Conservation (phyloP, 1,284 basidiomycete genomes). For the Testicularia cyperi region DNA sequence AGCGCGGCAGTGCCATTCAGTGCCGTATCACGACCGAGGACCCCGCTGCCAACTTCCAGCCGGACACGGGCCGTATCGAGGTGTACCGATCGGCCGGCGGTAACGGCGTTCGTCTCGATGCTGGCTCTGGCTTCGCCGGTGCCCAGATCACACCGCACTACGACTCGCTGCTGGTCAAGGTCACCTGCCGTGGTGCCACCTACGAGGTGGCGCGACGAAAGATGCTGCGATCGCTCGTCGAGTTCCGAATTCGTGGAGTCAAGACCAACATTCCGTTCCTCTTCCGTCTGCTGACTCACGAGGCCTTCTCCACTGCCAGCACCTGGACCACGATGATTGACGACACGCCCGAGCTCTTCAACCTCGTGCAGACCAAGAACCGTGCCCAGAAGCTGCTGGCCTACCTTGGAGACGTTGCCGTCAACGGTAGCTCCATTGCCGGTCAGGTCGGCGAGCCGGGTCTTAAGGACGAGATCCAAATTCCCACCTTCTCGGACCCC, state of each 20-base stretch:
- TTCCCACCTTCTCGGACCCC: conserved; percentile 78
- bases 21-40: conserved; percentile 99
- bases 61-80: conserved; percentile 98
- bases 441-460: conserved; percentile 92
- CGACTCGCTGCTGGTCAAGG: conserved; percentile 96
- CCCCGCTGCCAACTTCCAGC: conserved; percentile 85
- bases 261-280: conserved; percentile 98
- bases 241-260: conserved; percentile 98
- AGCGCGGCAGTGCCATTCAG: conserved; percentile 96
- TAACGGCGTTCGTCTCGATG: conserved; percentile 96
- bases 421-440: conserved; percentile 96
- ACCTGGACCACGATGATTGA: conserved; percentile 91
- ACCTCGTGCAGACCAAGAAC: conserved; percentile 95
- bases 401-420: conserved; percentile 95
- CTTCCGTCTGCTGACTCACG: conserved; percentile 96
- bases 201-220: conserved; percentile 98
- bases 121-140: conserved; percentile 95
- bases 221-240: conserved; percentile 97
- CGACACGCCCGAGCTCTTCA: conserved; percentile 98
- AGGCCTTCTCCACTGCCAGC: conserved; percentile 90
- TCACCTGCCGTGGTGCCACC: conserved; percentile 91
- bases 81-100: conserved; percentile 98
- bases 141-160: conserved; percentile 99
- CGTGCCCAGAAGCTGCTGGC: conserved; percentile 95
- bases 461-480: conserved; percentile 81